Base-by-base conservation (phyloP, 352 stramenopile genomes). In the Phytophthora cactorum region DNA sequence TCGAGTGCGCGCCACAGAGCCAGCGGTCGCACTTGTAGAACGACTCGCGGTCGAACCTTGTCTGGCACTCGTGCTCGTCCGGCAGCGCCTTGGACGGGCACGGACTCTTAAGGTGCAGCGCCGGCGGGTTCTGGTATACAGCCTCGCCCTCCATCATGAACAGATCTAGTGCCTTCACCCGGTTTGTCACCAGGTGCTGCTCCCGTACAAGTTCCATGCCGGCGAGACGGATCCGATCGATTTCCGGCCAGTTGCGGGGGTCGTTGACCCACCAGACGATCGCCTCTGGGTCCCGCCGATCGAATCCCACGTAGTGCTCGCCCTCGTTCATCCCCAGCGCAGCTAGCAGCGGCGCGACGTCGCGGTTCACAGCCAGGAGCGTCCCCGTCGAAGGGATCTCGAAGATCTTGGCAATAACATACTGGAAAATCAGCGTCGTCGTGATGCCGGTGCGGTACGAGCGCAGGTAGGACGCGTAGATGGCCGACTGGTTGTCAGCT, bases 401-500 rank as follows among this genome's bases (percentile, higher is more conserved):
- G 45, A 95, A 93, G 29, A 93, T 66, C 74, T 92, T 91, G 29
- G 86, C 79, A 34, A 93, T 82, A 12, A 95, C 67, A 38, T 89
- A 95, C 66, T 92, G 79, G 63, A 91, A 86, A 53, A 91, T 82
- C 57, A 89, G 68, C 27, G 84, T 92, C 25, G 83, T 91, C 1
- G 86, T 93, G 55, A 95, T 82, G 12, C 66, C 81, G 0, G 83
- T 82, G n/a, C 78, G 81, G 58, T 95, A 95, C 17, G 82, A 77
- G 17, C 84, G 84, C 62, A 90, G 31, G 49, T 92, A 92, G 3
- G 84, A 83, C 39, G 84, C 86, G 52, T 86, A 92, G 34, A 91
- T 82, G 27, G 72, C 57, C 1, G 73, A 84, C 62, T 92, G 82
- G 62, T 90, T 90, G 59, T 87, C 74, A 3, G 78, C 54, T 39